Evolutionary conservation across 2,329 filamentous ascomycete species (phyloP).

Genomic region (Fusarium abutilonis): DNA sequence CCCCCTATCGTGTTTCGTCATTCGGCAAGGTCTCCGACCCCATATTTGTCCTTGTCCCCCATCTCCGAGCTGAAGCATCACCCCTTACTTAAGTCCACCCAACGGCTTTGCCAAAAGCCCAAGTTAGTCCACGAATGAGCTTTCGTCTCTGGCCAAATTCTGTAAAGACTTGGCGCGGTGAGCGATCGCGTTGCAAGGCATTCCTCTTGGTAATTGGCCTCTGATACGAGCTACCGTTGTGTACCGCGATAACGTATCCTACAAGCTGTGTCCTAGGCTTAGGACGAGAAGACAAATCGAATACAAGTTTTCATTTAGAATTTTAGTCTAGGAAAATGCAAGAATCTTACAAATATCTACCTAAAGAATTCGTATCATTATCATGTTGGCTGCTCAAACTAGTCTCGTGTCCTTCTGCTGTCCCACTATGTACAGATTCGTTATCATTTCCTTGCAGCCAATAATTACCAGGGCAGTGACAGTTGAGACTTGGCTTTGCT

Average conservation of each 20-base stretch:
- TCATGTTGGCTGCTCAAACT: too few relatives aligned
- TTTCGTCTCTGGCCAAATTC: conserved; percentile 3
- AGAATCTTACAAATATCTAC: too few relatives aligned
- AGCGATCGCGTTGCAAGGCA: conserved; percentile 7
- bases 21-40: conserved; percentile 30
- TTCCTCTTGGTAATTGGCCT: conserved; percentile 13
- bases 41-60: conserved; percentile 14
- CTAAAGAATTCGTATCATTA: too few relatives aligned
- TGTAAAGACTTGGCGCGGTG: conserved; percentile 2
- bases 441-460: conserved; percentile 21
- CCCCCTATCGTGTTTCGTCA: conserved; percentile 27
- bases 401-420: too few relatives aligned
- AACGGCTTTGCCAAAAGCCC: conserved; percentile 5
- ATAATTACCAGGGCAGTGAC: conserved; percentile 18
- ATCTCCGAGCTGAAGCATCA: conserved; percentile 17
- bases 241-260: too few relatives aligned
- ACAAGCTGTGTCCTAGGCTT: too few relatives aligned
- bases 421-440: not conserved
- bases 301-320: too few relatives aligned
- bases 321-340: too few relatives aligned
- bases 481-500: conserved; percentile 21
- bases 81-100: conserved; percentile 1
- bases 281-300: too few relatives aligned
- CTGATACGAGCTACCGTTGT: conserved; percentile 4
- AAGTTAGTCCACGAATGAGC: conserved; percentile 39